phyloP scores from a whole-genome alignment of 2,329 filamentous ascomycete species.

The Aschersonia sp. region DNA sequence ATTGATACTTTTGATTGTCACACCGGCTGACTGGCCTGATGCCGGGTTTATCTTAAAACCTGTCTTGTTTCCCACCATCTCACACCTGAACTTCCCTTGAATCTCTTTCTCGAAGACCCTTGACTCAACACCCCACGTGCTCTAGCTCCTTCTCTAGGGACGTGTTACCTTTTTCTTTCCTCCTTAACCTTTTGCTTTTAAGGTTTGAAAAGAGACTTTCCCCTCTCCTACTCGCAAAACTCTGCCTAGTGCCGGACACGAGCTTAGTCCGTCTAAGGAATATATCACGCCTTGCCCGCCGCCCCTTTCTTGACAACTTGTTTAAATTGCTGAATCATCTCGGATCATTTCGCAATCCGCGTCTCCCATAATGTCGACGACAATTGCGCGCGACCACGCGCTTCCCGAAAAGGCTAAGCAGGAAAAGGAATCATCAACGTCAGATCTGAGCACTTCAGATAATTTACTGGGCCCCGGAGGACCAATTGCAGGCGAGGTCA shows the following conservation, averaged over 20 bases:
- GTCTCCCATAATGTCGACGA: constrained; percentile 1
- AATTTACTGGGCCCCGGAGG: constrained; percentile 9
- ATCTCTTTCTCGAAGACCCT: no score
- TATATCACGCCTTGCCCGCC: no score
- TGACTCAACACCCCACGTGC: no score
- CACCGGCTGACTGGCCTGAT: not conserved
- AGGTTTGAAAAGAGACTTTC: not conserved
- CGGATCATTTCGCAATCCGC: no score
- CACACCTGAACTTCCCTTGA: no score
- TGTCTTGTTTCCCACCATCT: not conserved
- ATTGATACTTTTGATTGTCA: not conserved
- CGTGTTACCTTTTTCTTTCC: not conserved
- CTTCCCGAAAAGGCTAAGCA: not conserved
- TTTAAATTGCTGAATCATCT: no score
- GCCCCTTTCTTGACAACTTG: no score
- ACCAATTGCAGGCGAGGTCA: constrained; percentile 14
- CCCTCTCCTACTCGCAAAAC: not conserved
- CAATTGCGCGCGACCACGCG: constrained; percentile 3
- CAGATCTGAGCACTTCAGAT: constrained; percentile 8
- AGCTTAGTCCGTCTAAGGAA: no score
- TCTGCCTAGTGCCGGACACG: no score
- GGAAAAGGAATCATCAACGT: constrained; percentile 3
- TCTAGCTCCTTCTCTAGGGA: not conserved
- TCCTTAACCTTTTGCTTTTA: not conserved
- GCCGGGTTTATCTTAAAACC: not conserved